Evolutionary conservation across 169 alveolate genomes (phyloP).

Genomic region (Sarcocystis neurona): DNA sequence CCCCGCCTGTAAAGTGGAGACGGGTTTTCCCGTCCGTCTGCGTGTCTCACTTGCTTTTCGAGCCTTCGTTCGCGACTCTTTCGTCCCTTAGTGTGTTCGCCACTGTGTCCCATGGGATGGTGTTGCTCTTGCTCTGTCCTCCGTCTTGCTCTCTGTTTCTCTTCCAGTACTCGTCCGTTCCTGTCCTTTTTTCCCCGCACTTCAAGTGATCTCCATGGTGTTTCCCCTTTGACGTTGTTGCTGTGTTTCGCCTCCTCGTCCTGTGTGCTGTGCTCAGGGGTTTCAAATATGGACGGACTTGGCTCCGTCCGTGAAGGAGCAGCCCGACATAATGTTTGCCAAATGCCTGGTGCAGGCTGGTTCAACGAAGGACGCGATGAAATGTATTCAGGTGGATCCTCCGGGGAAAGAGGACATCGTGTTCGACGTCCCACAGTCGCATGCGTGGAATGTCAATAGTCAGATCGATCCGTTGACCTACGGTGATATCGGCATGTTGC

Average conservation of each 20-base stretch:
- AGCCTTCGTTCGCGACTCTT: no score
- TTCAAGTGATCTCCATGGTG: no score
- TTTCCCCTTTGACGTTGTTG: no score
- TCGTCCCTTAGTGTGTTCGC: no score
- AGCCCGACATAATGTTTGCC: conserved; percentile 88
- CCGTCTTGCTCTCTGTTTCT: no score
- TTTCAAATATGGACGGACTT: conserved; percentile 88
- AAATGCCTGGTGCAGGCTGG: conserved; percentile 90
- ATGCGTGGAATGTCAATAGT: conserved; percentile 86
- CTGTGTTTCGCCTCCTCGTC: neutral
- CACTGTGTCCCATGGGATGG: neutral
- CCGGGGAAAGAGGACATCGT: conserved; percentile 63
- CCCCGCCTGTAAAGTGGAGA: no score
- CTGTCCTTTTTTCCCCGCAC: neutral
- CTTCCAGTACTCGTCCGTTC: neutral
- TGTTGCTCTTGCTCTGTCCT: neutral
- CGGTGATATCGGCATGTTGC: conserved; percentile 91
- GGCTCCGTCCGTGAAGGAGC: conserved; percentile 87
- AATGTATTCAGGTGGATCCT: conserved; percentile 85
- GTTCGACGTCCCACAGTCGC: conserved; percentile 83
- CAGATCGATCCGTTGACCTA: conserved; percentile 91
- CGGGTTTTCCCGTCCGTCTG: no score
- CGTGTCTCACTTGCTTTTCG: no score
- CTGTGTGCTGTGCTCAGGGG: conserved; percentile 73
- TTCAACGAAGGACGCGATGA: conserved; percentile 76